Conservation (phyloP, 2,329 filamentous ascomycete genomes). For the Dactylellina leptospora region DNA sequence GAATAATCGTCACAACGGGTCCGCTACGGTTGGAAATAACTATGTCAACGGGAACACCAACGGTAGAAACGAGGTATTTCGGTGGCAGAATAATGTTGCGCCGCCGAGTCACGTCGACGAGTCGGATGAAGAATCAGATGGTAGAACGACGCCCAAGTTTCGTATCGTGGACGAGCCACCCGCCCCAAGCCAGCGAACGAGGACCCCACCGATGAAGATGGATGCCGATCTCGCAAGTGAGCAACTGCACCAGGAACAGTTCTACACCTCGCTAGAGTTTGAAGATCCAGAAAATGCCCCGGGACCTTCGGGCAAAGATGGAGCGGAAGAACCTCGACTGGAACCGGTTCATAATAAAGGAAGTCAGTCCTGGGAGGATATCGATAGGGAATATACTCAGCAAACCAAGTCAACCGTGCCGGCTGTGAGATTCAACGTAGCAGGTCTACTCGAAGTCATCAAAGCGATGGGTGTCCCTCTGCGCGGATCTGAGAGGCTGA, state of each 20-base stretch:
- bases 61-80: conserved; percentile 21
- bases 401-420: conserved; percentile 17
- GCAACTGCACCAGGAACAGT: conserved; percentile 39
- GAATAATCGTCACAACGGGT: conserved; percentile 21
- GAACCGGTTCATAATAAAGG: conserved; percentile 5
- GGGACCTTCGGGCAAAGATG: conserved; percentile 11
- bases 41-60: conserved; percentile 12
- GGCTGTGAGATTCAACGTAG: conserved; percentile 29
- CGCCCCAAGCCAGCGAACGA: conserved; percentile 10
- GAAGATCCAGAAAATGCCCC: conserved; percentile 17
- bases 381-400: conserved; percentile 41
- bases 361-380: conserved; percentile 37
- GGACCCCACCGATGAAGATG: conserved; percentile 11
- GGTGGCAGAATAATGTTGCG: conserved; percentile 34
- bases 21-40: background rate
- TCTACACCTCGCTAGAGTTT: conserved; percentile 44
- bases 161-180: conserved; percentile 30
- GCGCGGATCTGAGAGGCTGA: conserved; percentile 35
- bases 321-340: conserved; percentile 12
- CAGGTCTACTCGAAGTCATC: conserved; percentile 32
- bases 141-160: conserved; percentile 39
- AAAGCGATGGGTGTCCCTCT: conserved; percentile 39
- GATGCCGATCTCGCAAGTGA: conserved; percentile 29
- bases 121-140: conserved; percentile 44
- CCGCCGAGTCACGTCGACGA: conserved; percentile 22